Base-by-base conservation (phyloP, 1,139 yeast species). In the Debaryomyces sp. region DNA sequence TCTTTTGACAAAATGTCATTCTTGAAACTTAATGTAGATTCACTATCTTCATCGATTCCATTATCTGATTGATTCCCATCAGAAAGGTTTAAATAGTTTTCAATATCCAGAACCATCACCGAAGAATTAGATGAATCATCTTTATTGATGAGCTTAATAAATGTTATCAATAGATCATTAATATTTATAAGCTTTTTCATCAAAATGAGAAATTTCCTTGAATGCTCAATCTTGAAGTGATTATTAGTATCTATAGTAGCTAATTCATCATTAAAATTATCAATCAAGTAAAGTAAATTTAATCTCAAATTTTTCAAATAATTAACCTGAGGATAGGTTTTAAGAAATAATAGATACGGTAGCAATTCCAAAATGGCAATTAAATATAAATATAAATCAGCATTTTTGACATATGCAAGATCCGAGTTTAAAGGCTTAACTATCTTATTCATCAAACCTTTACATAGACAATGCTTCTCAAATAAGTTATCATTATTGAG, bases 91-190 rank as follows among this genome's bases (percentile, higher is more conserved):
- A 62, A 55, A 50, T 68, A 67, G 44, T 62, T 64, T 39, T 68
- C 68, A 50, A 70, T 66, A 53, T 70, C 74, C 10, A 49, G 54
- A n/a, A 66, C 58, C 74, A 70, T 69, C 36, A 57, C 57, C 15
- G 62, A 57, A 3, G 36, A 23, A 29, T 39, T 36, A 43, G 63
- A 62, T 7, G 53, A 51, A 35, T 61, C 58, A 24, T 63, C 64
- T 44, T 64, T 61, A 35, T 62, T 64, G 32, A 67, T 61, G 22
- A 68, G 54, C 50, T 72, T 71, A 38, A 70, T 60, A 43, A 72
- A 68, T 5, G 75, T 68, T 24, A 71, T 66, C 35, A 72, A 54
- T 34, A 73, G 63, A 50, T 74, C 78, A 58, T 71, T 73, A 44
- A 74, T 60, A 50, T 72, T 72, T 35, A 74, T 62, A 35, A 73